phyloP scores from a whole-genome alignment of 495 filamentous ascomycete species.

The Neurospora tetrasperma region DNA sequence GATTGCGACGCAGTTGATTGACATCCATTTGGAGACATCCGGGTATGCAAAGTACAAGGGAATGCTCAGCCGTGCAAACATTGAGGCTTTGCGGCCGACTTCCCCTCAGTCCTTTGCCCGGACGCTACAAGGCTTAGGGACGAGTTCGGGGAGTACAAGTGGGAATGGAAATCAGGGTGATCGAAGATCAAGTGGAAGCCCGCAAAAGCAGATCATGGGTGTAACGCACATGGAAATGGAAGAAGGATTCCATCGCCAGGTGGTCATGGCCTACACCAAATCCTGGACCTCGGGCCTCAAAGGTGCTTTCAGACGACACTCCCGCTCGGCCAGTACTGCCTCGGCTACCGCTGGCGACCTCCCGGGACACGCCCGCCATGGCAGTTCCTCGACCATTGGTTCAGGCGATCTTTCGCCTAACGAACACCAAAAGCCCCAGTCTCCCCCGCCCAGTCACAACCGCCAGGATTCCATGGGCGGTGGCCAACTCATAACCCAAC shows the following conservation, averaged over 20 bases:
- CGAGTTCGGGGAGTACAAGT: neutral
- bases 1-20: slow-evolving; percentile 27
- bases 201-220: neutral
- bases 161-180: neutral
- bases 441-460: slow-evolving; percentile 8
- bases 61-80: slow-evolving; percentile 27
- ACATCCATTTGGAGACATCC: slow-evolving; percentile 35
- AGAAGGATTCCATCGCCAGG: slow-evolving; percentile 36
- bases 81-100: slow-evolving; percentile 24
- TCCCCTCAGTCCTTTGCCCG: slow-evolving; percentile 20
- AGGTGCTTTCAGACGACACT: slow-evolving; percentile 27
- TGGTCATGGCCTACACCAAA: slow-evolving; percentile 41
- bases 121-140: slow-evolving; percentile 5
- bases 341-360: slow-evolving; percentile 1
- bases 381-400: slow-evolving; percentile 24
- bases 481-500: slow-evolving; percentile 28
- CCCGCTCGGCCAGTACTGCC: slow-evolving; percentile 12
- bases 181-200: neutral
- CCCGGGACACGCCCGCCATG: slow-evolving; percentile 20
- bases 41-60: slow-evolving; percentile 41
- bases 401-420: slow-evolving; percentile 18
- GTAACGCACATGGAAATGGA: slow-evolving; percentile 4
- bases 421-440: neutral
- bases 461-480: neutral
- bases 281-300: slow-evolving; percentile 32